phyloP scores from a whole-genome alignment of 2,329 filamentous ascomycete genomes.

The Aureobasidium zeae region DNA sequence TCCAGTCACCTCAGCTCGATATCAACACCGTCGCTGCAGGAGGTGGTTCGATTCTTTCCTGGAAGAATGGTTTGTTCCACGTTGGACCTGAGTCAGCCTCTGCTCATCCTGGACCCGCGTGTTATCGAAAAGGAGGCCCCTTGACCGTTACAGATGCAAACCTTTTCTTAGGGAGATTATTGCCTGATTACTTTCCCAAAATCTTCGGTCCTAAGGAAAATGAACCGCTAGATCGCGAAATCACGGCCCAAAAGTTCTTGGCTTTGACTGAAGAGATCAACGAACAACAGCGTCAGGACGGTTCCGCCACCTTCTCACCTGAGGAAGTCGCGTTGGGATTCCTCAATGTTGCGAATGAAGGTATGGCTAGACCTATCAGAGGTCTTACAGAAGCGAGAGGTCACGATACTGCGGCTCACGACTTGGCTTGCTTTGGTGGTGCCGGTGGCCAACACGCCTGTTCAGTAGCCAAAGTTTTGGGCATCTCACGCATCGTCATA shows the following conservation, averaged over 20 bases:
- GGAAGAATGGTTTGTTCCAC: constrained; percentile 23
- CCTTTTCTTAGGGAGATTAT: constrained; percentile 26
- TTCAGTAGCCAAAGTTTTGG: constrained; percentile 36
- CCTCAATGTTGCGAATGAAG: constrained; percentile 25
- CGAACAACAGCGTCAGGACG: constrained; percentile 27
- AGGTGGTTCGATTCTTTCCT: constrained; percentile 37
- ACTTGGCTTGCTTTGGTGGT: constrained; percentile 26
- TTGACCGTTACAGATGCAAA: constrained; percentile 31
- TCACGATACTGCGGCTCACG: constrained; percentile 20
- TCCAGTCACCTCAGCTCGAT: constrained; percentile 27
- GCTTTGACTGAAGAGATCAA: constrained; percentile 39
- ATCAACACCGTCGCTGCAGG: constrained; percentile 35
- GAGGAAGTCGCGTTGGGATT: constrained; percentile 25
- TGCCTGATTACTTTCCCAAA: constrained; percentile 27
- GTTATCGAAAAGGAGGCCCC: constrained; percentile 29
- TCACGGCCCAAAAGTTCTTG: constrained; percentile 34
- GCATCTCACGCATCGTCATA: constrained; percentile 37
- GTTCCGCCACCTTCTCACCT: constrained; percentile 37
- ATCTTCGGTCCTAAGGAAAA: constrained; percentile 29
- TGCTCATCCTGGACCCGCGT: constrained; percentile 32
- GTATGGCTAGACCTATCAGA: constrained; percentile 26
- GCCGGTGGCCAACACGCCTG: constrained; percentile 39
- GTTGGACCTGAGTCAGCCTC: constrained; percentile 26
- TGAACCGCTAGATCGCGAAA: constrained; percentile 33
- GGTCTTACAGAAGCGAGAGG: constrained; percentile 26